phyloP scores from a whole-genome alignment of 805 yeast genomes.

The Barnettozyma salicaria region DNA sequence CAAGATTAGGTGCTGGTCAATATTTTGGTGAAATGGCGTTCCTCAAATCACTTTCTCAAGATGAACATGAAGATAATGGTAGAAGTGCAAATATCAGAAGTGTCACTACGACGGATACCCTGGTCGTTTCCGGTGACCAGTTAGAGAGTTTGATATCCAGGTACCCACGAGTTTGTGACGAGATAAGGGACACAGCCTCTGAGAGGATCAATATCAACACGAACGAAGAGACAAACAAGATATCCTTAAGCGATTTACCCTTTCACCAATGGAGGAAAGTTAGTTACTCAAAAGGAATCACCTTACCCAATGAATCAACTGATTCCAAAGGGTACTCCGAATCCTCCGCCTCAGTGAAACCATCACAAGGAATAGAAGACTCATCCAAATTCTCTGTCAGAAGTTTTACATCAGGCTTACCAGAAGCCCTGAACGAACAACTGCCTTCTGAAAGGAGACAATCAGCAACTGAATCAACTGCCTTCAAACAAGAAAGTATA shows the following conservation, averaged over 20 bases:
- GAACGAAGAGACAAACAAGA: constrained; percentile 11
- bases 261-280: constrained; percentile 25
- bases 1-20: constrained; percentile 54
- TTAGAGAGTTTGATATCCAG: constrained; percentile 48
- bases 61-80: constrained; percentile 13
- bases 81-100: constrained; percentile 65
- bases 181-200: constrained; percentile 55
- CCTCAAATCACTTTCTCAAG: constrained; percentile 38
- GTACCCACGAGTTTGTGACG: constrained; percentile 53
- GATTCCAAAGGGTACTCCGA: too few relatives aligned
- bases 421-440: too few relatives aligned
- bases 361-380: too few relatives aligned
- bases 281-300: constrained; percentile 1
- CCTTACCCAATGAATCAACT: too few relatives aligned
- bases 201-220: constrained; percentile 37
- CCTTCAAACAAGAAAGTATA: constrained; percentile 11
- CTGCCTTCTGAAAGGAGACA: too few relatives aligned
- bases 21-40: constrained; percentile 79
- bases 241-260: constrained; percentile 12
- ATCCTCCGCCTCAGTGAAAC: too few relatives aligned
- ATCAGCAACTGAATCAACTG: background rate
- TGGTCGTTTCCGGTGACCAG: constrained; percentile 52
- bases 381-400: too few relatives aligned
- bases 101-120: constrained; percentile 50
- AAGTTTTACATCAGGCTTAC: too few relatives aligned